These are phyloP conservation scores for Xanthoconium stramineum DNA, from an alignment of 768 basidiomycete species.

Conservation along the genomic window DNA sequence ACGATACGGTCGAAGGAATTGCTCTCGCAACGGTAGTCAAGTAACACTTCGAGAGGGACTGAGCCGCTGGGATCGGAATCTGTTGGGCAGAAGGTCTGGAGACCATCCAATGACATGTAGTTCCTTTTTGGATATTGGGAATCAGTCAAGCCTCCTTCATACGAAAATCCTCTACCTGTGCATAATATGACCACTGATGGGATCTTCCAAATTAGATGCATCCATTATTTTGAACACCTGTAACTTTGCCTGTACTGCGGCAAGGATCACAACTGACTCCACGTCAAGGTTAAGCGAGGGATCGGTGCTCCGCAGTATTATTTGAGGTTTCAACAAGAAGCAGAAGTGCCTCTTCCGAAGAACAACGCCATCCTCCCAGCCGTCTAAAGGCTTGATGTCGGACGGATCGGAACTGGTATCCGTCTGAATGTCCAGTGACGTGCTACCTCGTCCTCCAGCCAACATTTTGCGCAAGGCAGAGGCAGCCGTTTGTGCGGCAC, in stretches of 20 bases:
- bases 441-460: conserved; percentile 48
- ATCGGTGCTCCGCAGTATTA: conserved; percentile 67
- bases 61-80: conserved; percentile 41
- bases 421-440: conserved; percentile 38
- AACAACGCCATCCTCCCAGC: conserved; percentile 71
- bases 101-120: conserved; percentile 70
- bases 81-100: conserved; percentile 85
- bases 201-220: conserved; percentile 71
- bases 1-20: conserved; percentile 85
- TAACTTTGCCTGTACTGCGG: conserved; percentile 77
- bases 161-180: conserved; percentile 51
- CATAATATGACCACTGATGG: conserved; percentile 82
- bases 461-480: conserved; percentile 64
- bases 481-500: conserved; percentile 65
- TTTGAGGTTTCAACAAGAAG: conserved; percentile 87
- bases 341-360: conserved; percentile 73
- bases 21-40: conserved; percentile 82
- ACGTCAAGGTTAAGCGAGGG: conserved; percentile 27
- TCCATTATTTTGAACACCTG: conserved; percentile 83
- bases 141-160: neutral
- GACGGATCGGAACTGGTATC: conserved; percentile 30
- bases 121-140: conserved; percentile 46
- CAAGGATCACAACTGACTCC: conserved; percentile 65
- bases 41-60: conserved; percentile 87
- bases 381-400: conserved; percentile 56